These are phyloP conservation scores for Kappamyces sp. DNA, from an alignment of 192 early-diverging fungal species.

Conservation along the genomic window DNA sequence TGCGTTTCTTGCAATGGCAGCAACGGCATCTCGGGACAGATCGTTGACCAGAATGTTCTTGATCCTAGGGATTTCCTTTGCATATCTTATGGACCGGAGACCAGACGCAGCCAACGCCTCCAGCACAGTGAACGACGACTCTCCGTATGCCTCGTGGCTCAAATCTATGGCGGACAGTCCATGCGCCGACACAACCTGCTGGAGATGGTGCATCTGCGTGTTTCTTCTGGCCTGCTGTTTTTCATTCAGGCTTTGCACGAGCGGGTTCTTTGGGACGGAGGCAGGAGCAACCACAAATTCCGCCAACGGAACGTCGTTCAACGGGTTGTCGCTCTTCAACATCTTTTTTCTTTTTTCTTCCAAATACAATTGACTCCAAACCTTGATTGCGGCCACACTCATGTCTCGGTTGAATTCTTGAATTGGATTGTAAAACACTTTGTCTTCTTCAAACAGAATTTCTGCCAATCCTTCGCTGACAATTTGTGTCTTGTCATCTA, in stretches of 20 bases:
- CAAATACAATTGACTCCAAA: conserved; percentile 74
- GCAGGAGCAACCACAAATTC: too few relatives aligned
- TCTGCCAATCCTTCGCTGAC: conserved; percentile 33
- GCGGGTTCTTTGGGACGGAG: too few relatives aligned
- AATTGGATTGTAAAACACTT: conserved; percentile 99
- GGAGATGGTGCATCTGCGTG: too few relatives aligned
- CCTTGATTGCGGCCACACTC: conserved; percentile 87
- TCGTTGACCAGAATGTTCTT: conserved; percentile 87
- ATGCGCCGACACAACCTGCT: conserved; percentile 22
- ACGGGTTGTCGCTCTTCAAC: conserved; percentile 1
- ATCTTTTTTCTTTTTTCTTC: conserved; percentile 57
- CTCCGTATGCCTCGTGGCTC: conserved; percentile 15
- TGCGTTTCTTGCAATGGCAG: conserved; percentile 79
- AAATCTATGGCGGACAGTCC: conserved; percentile 24
- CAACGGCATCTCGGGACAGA: conserved; percentile 79
- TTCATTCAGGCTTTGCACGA: too few relatives aligned
- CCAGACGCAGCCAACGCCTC: conserved; percentile 96
- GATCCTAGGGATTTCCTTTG: conserved; percentile 80
- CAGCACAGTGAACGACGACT: conserved; percentile 47
- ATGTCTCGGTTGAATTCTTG: conserved; percentile 94
- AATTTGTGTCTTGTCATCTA: too few relatives aligned
- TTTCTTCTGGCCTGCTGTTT: conserved; percentile 14
- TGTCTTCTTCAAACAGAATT: conserved; percentile 37
- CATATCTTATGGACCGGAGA: conserved; percentile 91
- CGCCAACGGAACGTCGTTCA: conserved; percentile 24